Percentiles rank a stretch among this genome's conserved stretches.
Evolutionary conservation across 148 eudicot genomes (phyloP).

Genomic region (Fallopia convolvulus): DNA sequence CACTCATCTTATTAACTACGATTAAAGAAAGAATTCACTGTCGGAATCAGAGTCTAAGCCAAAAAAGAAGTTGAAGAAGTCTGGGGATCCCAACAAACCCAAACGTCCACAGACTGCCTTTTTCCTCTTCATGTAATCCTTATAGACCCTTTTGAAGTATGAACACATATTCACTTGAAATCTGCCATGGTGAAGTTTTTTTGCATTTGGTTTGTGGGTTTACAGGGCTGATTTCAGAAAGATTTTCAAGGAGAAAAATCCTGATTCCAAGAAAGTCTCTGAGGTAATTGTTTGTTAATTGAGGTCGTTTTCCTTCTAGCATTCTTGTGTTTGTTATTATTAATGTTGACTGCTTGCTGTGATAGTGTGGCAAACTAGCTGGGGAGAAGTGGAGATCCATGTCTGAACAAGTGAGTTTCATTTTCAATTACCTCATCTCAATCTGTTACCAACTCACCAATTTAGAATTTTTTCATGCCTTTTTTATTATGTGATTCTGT

Average conservation of each 20-base stretch:
- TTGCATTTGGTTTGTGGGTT: neutral
- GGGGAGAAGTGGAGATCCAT: slow-evolving; percentile 45
- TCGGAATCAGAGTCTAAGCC: slow-evolving; percentile 30
- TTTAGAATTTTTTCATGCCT: neutral
- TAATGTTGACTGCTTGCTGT: no score
- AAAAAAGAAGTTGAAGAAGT: slow-evolving; percentile 39
- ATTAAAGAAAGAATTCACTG: slow-evolving; percentile 31
- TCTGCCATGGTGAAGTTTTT: neutral
- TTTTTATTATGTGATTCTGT: neutral
- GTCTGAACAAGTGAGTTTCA: slow-evolving; percentile 58
- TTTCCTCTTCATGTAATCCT: slow-evolving; percentile 60
- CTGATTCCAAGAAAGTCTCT: slow-evolving; percentile 55
- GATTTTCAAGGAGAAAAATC: slow-evolving; percentile 61
- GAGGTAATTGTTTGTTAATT: slow-evolving; percentile 20
- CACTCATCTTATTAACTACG: neutral
- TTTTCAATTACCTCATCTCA: neutral
- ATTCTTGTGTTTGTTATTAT: no score
- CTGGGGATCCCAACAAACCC: slow-evolving; percentile 45
- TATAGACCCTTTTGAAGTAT: neutral
- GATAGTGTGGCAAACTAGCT: no score
- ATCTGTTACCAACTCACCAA: neutral
- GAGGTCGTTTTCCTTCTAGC: no score
- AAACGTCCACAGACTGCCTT: slow-evolving; percentile 72
- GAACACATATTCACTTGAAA: neutral
- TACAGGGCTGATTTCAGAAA: slow-evolving; percentile 80